Percentiles rank a stretch among this genome's conserved stretches.
These are phyloP conservation scores for Polysphondylium violaceum DNA, from an alignment of 78 protist genomes.

Conservation along the genomic window DNA sequence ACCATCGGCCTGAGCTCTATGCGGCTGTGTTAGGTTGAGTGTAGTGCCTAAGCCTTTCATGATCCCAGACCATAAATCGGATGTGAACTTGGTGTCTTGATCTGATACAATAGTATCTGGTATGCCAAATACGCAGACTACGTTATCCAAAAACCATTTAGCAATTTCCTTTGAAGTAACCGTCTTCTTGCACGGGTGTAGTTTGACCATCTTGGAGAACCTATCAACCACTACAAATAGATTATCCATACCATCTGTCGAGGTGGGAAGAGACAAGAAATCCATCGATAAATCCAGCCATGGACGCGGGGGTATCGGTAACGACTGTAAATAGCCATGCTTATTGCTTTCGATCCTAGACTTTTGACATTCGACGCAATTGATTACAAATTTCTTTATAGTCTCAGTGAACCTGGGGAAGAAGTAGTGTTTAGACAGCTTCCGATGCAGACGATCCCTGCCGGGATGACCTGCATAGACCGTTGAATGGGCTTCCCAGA, in stretches of 20 bases:
- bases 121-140: not conserved
- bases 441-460: not conserved
- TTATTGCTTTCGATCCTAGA: not conserved
- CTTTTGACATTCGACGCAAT: constrained; percentile 15
- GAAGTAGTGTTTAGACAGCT: not conserved
- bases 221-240: constrained; percentile 21
- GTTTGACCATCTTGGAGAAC: not conserved
- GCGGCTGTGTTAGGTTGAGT: not conserved
- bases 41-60: not conserved
- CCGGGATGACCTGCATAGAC: constrained; percentile 8
- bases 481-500: not conserved
- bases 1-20: constrained; percentile 30
- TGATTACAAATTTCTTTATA: not conserved
- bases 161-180: constrained; percentile 8
- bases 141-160: not conserved
- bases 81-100: constrained; percentile 20
- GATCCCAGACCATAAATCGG: not conserved
- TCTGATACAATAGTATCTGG: constrained; percentile 25
- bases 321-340: not conserved
- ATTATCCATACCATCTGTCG: constrained; percentile 3
- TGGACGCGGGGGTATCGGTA: constrained; percentile 7
- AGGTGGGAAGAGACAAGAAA: not conserved
- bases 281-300: constrained; percentile 39
- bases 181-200: not conserved
- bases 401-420: not conserved